These are phyloP conservation scores for Lentinula guzmanii DNA, from an alignment of 768 basidiomycete genomes.

Conservation along the genomic window DNA sequence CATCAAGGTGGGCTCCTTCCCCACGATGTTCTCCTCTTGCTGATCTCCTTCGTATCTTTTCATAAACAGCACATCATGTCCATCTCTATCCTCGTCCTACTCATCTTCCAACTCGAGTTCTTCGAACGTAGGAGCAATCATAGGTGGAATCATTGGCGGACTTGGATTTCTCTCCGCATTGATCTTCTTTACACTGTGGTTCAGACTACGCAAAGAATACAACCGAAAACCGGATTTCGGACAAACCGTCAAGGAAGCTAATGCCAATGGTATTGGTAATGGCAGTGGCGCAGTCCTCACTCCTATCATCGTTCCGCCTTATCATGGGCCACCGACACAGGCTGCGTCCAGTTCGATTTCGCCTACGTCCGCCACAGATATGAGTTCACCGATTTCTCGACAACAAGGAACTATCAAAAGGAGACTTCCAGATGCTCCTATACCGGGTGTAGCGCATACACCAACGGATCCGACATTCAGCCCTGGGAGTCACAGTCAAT, in stretches of 20 bases:
- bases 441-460: not conserved
- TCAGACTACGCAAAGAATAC: not conserved
- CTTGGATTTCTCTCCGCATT: not conserved
- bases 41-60: not conserved
- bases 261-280: not conserved
- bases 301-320: not conserved
- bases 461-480: not conserved
- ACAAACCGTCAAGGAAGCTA: not conserved
- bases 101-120: not conserved
- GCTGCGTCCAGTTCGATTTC: not conserved
- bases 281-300: not conserved
- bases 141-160: not conserved
- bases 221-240: slow-evolving; percentile 1
- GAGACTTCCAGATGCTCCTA: not conserved
- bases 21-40: not conserved
- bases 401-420: not conserved
- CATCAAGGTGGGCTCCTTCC: not conserved
- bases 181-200: not conserved
- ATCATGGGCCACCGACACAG: not conserved
- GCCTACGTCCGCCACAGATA: not conserved
- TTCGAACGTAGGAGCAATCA: not conserved
- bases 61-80: not conserved
- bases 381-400: not conserved
- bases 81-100: not conserved
- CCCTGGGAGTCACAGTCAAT: not conserved